Percentiles rank a stretch among this genome's conserved stretches.
phyloP scores from a whole-genome alignment of 306 rosid genomes.

The Bauhinia variegata region DNA sequence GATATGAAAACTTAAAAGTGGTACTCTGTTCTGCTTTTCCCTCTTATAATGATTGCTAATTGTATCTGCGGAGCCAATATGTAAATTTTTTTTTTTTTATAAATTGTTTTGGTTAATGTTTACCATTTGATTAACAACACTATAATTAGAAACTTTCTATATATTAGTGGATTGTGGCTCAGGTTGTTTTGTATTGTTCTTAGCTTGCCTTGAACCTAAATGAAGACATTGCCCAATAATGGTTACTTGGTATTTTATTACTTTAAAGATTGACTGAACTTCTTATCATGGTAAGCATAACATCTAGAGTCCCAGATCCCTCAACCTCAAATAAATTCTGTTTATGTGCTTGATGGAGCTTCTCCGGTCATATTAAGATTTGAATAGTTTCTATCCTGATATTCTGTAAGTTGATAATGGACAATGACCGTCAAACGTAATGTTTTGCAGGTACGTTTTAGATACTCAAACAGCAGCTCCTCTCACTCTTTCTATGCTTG shows the following conservation, averaged over 20 bases:
- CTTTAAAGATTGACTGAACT: slow-evolving; percentile 12
- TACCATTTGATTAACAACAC: slow-evolving; percentile 4
- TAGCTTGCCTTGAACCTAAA: no score
- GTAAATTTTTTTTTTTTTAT: slow-evolving; percentile 7
- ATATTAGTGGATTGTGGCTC: not conserved
- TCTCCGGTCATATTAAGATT: slow-evolving; percentile 34
- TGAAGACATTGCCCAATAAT: slow-evolving; percentile 16
- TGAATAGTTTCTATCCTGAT: slow-evolving; percentile 22
- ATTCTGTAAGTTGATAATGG: slow-evolving; percentile 28
- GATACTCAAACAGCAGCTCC: slow-evolving; percentile 95
- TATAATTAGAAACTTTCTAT: no score
- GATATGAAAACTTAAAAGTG: not conserved
- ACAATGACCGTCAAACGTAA: slow-evolving; percentile 33
- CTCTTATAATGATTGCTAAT: not conserved
- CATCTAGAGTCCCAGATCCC: slow-evolving; percentile 19
- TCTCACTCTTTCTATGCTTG: slow-evolving; percentile 93
- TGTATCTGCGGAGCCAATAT: not conserved
- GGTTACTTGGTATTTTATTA: slow-evolving; percentile 18
- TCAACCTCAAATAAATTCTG: slow-evolving; percentile 4
- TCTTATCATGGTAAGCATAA: not conserved
- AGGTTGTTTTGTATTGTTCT: slow-evolving; percentile 6
- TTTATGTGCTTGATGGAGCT: slow-evolving; percentile 28
- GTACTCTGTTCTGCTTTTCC: not conserved
- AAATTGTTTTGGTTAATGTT: slow-evolving; percentile 14
- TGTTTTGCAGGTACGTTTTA: slow-evolving; percentile 81